Conservation (phyloP, 2,329 filamentous ascomycete species). For the Corynespora cassiicola region DNA sequence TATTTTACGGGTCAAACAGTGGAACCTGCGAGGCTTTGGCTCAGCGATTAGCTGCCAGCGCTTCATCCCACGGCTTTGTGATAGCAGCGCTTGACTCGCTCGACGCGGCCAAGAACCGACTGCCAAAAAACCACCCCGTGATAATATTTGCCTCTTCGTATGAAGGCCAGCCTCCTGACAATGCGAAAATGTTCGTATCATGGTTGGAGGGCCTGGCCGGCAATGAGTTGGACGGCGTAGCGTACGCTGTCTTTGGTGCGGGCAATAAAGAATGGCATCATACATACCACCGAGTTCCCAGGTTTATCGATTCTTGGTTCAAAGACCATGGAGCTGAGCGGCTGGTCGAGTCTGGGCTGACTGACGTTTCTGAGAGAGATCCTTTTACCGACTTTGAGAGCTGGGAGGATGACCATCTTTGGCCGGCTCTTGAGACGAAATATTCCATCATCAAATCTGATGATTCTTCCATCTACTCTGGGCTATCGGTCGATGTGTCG, state of each 20-base stretch:
- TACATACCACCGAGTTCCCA: slow-evolving; percentile 44
- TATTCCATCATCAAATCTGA: slow-evolving; percentile 7
- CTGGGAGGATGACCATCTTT: slow-evolving; percentile 28
- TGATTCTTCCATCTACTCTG: background rate
- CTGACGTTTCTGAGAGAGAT: slow-evolving; percentile 30
- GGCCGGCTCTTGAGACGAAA: slow-evolving; percentile 19
- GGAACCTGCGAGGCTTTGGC: slow-evolving; percentile 41
- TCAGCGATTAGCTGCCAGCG: slow-evolving; percentile 26
- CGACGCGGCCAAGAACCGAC: slow-evolving; percentile 22
- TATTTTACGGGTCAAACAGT: slow-evolving; percentile 33
- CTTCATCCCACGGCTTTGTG: slow-evolving; percentile 24
- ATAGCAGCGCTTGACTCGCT: slow-evolving; percentile 23
- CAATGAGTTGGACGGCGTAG: slow-evolving; percentile 20
- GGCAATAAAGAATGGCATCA: slow-evolving; percentile 38
- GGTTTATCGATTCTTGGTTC: slow-evolving; percentile 29
- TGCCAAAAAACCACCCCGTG: slow-evolving; percentile 30
- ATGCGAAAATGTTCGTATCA: slow-evolving; percentile 36
- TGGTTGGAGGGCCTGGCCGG: slow-evolving; percentile 30
- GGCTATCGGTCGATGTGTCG: slow-evolving; percentile 15
- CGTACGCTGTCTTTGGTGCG: slow-evolving; percentile 40
- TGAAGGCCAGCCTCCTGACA: slow-evolving; percentile 44
- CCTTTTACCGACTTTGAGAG: slow-evolving; percentile 37
- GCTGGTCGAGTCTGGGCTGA: slow-evolving; percentile 20
- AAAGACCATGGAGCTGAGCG: slow-evolving; percentile 18
- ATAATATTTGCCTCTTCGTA: slow-evolving; percentile 40